Evolutionary conservation across 192 early-diverging fungal genomes (phyloP).

Genomic region (Helicostylum pulchrum): DNA sequence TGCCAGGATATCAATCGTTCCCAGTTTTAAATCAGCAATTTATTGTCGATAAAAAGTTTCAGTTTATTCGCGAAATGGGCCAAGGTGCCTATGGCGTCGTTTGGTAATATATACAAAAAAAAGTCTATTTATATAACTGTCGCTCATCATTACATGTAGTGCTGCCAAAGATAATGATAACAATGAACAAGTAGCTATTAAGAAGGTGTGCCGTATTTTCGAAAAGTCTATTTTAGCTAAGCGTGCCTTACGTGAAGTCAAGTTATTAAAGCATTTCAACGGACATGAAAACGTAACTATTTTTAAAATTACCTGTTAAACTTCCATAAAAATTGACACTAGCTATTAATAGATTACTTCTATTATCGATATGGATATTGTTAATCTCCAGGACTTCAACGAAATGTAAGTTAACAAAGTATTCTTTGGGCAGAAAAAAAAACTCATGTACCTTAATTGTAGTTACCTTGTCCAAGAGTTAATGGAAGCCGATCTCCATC

Average conservation of each 20-base stretch:
- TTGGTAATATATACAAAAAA: slow-evolving; percentile 51
- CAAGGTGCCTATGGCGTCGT: slow-evolving; percentile 90
- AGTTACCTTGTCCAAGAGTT: slow-evolving; percentile 52
- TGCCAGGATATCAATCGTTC: slow-evolving; percentile 32
- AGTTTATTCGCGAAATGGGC: slow-evolving; percentile 75
- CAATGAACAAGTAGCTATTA: slow-evolving; percentile 87
- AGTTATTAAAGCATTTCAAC: slow-evolving; percentile 86
- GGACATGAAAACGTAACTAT: slow-evolving; percentile 81
- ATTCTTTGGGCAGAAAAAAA: background rate
- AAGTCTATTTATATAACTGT: background rate
- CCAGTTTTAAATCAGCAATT: slow-evolving; percentile 42
- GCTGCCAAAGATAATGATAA: slow-evolving; percentile 82
- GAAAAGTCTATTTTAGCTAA: slow-evolving; percentile 83
- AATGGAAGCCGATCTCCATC: slow-evolving; percentile 72
- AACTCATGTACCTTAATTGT: background rate
- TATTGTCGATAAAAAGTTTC: slow-evolving; percentile 52
- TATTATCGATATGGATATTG: slow-evolving; percentile 62
- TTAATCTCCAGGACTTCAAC: slow-evolving; percentile 46
- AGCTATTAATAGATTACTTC: slow-evolving; percentile 37
- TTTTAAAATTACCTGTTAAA: background rate
- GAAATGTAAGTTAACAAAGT: slow-evolving; percentile 34
- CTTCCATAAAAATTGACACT: background rate
- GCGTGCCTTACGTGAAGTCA: slow-evolving; percentile 85
- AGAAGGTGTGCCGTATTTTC: slow-evolving; percentile 81
- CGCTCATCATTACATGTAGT: slow-evolving; percentile 38